A percentile compares a stretch with the other conserved stretches of the same genome.
phyloP scores from a whole-genome alignment of 352 stramenopile species.

The Blastocystis sp. region DNA sequence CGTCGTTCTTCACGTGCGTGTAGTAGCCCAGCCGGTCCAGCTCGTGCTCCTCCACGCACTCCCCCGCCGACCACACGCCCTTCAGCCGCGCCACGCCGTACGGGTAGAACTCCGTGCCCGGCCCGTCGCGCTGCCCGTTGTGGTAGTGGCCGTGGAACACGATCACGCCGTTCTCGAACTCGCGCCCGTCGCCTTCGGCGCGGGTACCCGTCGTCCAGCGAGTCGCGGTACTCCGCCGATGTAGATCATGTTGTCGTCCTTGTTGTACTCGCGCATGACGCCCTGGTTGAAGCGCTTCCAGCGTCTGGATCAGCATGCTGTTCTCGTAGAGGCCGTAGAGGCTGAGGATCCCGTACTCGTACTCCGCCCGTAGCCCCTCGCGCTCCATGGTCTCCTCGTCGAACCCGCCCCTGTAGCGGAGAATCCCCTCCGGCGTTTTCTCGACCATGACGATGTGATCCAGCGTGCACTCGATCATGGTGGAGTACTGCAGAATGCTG shows the following conservation, averaged over 20 bases:
- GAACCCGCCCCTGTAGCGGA: slow-evolving; percentile 33
- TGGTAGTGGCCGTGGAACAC: slow-evolving; percentile 10
- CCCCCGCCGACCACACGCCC: slow-evolving; percentile 21
- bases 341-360: slow-evolving; percentile 6
- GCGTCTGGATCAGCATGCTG: slow-evolving; percentile 1
- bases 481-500: background rate
- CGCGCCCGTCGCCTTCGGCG: slow-evolving; percentile 26
- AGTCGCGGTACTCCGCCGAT: slow-evolving; percentile 26
- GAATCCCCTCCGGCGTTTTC: background rate
- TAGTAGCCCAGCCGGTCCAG: slow-evolving; percentile 22
- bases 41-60: slow-evolving; percentile 3
- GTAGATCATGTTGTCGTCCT: background rate
- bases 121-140: slow-evolving; percentile 26
- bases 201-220: slow-evolving; percentile 10
- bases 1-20: slow-evolving; percentile 18
- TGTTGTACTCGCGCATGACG: slow-evolving; percentile 13
- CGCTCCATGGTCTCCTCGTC: background rate
- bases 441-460: slow-evolving; percentile 39
- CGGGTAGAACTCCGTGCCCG: slow-evolving; percentile 10
- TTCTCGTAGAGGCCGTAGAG: slow-evolving; percentile 36
- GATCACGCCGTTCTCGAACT: slow-evolving; percentile 32
- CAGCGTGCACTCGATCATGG: slow-evolving; percentile 34
- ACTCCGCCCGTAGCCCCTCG: slow-evolving; percentile 54
- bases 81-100: slow-evolving; percentile 21
- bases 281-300: slow-evolving; percentile 25